A percentile compares a stretch with the other conserved stretches of the same genome.
phyloP scores from a whole-genome alignment of 345 rosid genomes.

The Ceriops tagal region DNA sequence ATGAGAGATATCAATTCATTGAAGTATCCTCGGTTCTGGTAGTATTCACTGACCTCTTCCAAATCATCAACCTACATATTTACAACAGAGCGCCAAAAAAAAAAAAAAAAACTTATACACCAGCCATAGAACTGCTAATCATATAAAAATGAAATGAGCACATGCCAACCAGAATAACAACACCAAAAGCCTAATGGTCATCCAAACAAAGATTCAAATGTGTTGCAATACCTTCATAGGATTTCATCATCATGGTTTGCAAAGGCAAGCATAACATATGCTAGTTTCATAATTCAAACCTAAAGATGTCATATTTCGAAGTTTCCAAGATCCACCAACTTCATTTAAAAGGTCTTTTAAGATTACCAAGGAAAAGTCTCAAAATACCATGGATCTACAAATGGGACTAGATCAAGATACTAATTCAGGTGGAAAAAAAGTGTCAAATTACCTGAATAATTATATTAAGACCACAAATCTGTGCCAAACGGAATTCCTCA shows the following conservation, averaged over 20 bases:
- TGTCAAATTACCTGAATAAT: slow-evolving; percentile 68
- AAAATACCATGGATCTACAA: no score
- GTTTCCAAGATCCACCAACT: not conserved
- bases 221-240: not conserved
- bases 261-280: not conserved
- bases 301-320: not conserved
- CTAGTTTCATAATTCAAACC: not conserved
- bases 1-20: slow-evolving; percentile 93
- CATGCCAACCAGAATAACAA: not conserved
- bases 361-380: no score
- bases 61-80: slow-evolving; percentile 81
- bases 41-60: slow-evolving; percentile 94
- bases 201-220: not conserved
- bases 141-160: not conserved
- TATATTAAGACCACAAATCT: slow-evolving; percentile 93
- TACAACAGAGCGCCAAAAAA: not conserved
- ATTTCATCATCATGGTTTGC: not conserved
- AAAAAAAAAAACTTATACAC: not conserved
- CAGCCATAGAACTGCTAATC: not conserved
- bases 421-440: not conserved
- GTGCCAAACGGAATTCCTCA: slow-evolving; percentile 94
- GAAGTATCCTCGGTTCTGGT: slow-evolving; percentile 97
- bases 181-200: not conserved
- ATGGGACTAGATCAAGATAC: no score
- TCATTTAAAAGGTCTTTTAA: not conserved